Conservation (phyloP, 108 stramenopile species). For the Aureococcus anophagefferens region DNA sequence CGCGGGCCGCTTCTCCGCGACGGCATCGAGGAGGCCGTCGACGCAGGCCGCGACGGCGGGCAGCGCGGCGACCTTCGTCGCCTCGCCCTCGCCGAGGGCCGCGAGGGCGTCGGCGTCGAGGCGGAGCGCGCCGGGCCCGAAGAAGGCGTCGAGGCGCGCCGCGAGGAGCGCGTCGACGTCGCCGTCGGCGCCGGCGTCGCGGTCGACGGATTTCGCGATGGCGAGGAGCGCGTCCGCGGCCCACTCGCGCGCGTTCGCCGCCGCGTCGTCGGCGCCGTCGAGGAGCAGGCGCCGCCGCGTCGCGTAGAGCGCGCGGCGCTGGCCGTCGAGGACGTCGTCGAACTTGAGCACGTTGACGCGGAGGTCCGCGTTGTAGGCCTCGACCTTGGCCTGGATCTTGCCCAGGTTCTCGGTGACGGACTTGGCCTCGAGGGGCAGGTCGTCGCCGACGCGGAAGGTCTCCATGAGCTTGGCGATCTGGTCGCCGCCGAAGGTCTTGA, state of each 20-base stretch:
- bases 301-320: slow-evolving; percentile 60
- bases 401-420: slow-evolving; percentile 69
- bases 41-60: slow-evolving; percentile 51
- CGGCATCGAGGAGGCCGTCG: slow-evolving; percentile 51
- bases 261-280: slow-evolving; percentile 45
- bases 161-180: slow-evolving; percentile 59
- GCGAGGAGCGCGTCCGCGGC: slow-evolving; percentile 53
- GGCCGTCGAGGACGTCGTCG: slow-evolving; percentile 68
- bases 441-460: slow-evolving; percentile 74
- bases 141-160: slow-evolving; percentile 62
- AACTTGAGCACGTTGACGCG: slow-evolving; percentile 69
- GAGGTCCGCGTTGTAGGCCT: slow-evolving; percentile 72
- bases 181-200: slow-evolving; percentile 40
- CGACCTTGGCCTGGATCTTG: slow-evolving; percentile 70
- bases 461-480: slow-evolving; percentile 60
- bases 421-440: slow-evolving; percentile 78
- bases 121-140: slow-evolving; percentile 56
- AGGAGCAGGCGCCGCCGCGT: slow-evolving; percentile 51
- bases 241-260: slow-evolving; percentile 51
- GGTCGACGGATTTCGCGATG: slow-evolving; percentile 64
- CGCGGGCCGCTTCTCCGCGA: slow-evolving; percentile 41
- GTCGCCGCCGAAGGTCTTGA: slow-evolving; percentile 82
- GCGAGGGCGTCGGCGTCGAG: slow-evolving; percentile 41
- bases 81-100: slow-evolving; percentile 44
- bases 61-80: slow-evolving; percentile 28